A percentile compares a stretch with the other conserved stretches of the same genome.
Conservation (phyloP, 257 asterid genomes). For the Capsicum baccatum region DNA sequence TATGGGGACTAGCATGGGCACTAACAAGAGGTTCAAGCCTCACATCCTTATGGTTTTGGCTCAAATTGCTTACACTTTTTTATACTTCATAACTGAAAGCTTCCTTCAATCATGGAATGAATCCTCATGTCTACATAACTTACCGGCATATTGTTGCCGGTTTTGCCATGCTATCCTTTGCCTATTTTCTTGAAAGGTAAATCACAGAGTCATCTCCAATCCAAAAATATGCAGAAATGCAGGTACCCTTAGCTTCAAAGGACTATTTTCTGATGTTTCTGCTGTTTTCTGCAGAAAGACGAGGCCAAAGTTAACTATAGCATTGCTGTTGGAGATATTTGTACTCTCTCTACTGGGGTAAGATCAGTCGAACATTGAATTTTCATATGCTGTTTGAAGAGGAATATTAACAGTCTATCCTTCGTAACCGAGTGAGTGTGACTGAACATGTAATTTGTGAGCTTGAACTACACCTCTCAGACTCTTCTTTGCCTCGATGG, state of each 20-base stretch:
- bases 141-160: conserved; percentile 65
- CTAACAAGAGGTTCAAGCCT: conserved; percentile 56
- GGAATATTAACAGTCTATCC: not conserved
- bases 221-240: not conserved
- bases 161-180: conserved; percentile 61
- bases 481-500: conserved; percentile 71
- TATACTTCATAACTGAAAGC: conserved; percentile 74
- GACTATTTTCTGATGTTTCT: not conserved
- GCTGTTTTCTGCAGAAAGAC: conserved; percentile 52
- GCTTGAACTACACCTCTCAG: conserved; percentile 67
- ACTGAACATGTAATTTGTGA: conserved; percentile 73
- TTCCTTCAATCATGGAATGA: conserved; percentile 80
- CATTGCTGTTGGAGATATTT: conserved; percentile 57
- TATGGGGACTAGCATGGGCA: conserved; percentile 22
- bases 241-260: not conserved
- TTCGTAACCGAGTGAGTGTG: conserved; percentile 61
- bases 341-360: conserved; percentile 73
- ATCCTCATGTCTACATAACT: conserved; percentile 70
- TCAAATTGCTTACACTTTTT: conserved; percentile 60
- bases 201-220: not conserved
- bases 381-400: not conserved
- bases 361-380: not conserved
- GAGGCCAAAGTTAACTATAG: conserved; percentile 62
- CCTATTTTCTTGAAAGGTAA: conserved; percentile 74
- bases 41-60: conserved; percentile 68